Base-by-base conservation (phyloP, 108 stramenopile genomes). In the Ochromonas danica region DNA sequence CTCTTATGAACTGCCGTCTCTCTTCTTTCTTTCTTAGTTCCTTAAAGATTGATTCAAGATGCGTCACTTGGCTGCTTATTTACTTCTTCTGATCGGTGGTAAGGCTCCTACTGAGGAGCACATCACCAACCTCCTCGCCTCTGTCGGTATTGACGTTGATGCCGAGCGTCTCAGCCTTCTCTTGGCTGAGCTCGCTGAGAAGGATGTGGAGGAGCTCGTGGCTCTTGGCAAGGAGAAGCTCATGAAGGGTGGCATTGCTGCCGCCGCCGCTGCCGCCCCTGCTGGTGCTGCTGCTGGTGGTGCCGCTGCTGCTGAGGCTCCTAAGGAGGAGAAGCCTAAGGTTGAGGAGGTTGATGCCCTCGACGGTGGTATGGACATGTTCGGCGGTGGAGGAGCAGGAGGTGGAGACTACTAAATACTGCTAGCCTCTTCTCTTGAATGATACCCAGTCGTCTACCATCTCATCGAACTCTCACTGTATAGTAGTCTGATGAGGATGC, bases 241-340 rank as follows among this genome's bases (percentile, higher is more conserved):
- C 60, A 94, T 94, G 78, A 93, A 90, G 81, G 93, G 95, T 80
- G 97, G 97, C 72, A 93, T 94, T 67, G 95, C 94, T 39, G 94
- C 94, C 36, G 94, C 92, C 40, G 86, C 90, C 6, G 94, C 81
- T 67, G 89, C 83, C 38, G 91, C 91, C 57, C 94, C 91, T 33
- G 95, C 89, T 6, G 91, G 88, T 14, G 92, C 57, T 39, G 89
- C 61, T 6, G 90, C 80, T 33, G 92, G 71, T 6, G 91, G 62
- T 0, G 93, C 71, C 35, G 93, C 61, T 41, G 88, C 14, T 39
- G 85, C 79, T 39, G 79, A 77, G 1, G 61, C 42, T 17, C 78
- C 78, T 61, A 40, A 81, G 77, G 78, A 78, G 63, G 86, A 85
- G 77, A 85, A 87, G 82, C 85, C 83, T 22, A 85, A 81, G 61